Base-by-base conservation (phyloP, 352 stramenopile genomes). In the Globisporangium heterothallicum region DNA sequence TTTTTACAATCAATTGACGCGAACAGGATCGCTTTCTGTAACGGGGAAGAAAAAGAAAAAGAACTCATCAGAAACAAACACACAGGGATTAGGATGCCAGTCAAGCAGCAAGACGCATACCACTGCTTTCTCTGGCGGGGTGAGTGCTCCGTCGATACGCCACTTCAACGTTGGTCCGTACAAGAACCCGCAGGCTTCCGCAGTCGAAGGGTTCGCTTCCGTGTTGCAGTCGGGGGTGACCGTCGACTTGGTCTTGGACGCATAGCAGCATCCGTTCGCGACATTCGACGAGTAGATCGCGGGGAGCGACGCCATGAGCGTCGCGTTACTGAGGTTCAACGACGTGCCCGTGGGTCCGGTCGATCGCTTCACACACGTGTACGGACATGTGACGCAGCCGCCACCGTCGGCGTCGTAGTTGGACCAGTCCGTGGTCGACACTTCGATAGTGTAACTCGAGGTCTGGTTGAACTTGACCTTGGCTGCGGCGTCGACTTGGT, bases 231-330 rank as follows among this genome's bases (percentile, higher is more conserved):
- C 72, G 1, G 84, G 84, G 56, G 75, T 84, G 10, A 63, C 62
- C 3, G 66, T 72, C 13, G 68, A 63, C 42, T 79, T 66, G 47
- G 48, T 51, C 44, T 61, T 58, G 19, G 61, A 30, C 9, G 81
- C 70, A 59, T 89, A 94, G 68, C 84, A 94, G 65, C 84, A 94
- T 38, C 84, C 84, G 59, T 94, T 94, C 47, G 63, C 70, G 21
- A 64, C 58, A 3, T 81, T 70, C 22, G 63, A 46, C 42, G 71
- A 79, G 68, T 94, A 94, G 57, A 94, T 86, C 41, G 66, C 54
- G 2, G 84, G 84, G 1, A 94, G 69, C 16, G 65, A 74, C 1
- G 74, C 64, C 55, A 84, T 80, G 58, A 79, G 64, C 42, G 84
- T 90, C 43, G 57, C 77, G 68, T 94, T 94, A 34, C 61, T 84